phyloP scores from a whole-genome alignment of 2,329 filamentous ascomycete species.

The Colletotrichum sojae region DNA sequence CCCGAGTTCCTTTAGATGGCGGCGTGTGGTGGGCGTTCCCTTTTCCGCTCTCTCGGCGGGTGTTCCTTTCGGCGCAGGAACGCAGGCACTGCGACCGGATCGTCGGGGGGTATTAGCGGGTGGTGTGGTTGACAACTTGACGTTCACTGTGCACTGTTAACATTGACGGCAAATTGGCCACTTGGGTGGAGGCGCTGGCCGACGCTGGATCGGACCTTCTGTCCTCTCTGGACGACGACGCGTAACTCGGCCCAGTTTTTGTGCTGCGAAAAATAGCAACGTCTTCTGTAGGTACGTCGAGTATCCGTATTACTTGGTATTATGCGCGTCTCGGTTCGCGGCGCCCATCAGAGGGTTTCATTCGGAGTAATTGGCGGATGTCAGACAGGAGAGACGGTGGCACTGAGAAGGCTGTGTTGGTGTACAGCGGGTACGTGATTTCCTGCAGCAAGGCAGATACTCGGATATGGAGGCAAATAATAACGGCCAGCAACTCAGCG shows the following conservation, averaged over 20 bases:
- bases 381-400: conserved; percentile 24
- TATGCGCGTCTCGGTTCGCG: conserved; percentile 18
- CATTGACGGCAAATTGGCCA: conserved; percentile 16
- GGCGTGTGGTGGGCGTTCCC: too few species aligned
- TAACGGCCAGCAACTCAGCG: neutral
- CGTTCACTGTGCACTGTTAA: neutral
- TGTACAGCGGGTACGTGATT: conserved; percentile 24
- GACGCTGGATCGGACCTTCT: conserved; percentile 5
- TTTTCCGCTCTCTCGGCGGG: neutral
- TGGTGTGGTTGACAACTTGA: conserved; percentile 3
- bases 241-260: conserved; percentile 37
- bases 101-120: neutral
- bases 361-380: conserved; percentile 31
- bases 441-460: conserved; percentile 5
- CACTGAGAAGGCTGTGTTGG: conserved; percentile 31
- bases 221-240: conserved; percentile 25
- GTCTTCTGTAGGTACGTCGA: conserved; percentile 4
- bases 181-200: conserved; percentile 14
- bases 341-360: conserved; percentile 22
- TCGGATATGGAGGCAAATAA: neutral
- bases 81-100: conserved; percentile 4
- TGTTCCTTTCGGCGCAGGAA: conserved; percentile 18
- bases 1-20: neutral
- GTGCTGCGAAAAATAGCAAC: conserved; percentile 38
- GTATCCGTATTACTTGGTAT: neutral